A percentile compares a stretch with the other conserved stretches of the same genome.
Conservation (phyloP, 2,329 filamentous ascomycete genomes). For the Polytolypa hystricis region DNA sequence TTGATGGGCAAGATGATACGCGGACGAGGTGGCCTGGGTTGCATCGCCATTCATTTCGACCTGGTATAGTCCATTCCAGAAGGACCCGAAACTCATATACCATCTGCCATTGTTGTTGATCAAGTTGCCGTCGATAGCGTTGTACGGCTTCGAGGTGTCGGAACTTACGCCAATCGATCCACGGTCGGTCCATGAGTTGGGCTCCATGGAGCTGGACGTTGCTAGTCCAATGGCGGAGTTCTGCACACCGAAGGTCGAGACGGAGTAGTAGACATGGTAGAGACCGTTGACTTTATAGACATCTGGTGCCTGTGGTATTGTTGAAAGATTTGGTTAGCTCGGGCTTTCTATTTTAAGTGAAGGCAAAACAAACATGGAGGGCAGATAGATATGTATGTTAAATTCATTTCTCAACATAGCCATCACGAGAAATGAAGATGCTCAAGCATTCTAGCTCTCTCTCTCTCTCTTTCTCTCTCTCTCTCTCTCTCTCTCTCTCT, state of each 20-base stretch:
- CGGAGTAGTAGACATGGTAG: slow-evolving; percentile 57
- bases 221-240: slow-evolving; percentile 51
- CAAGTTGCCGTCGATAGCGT: slow-evolving; percentile 51
- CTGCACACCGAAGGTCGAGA: slow-evolving; percentile 52
- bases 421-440: too few relatives aligned
- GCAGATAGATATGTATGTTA: too few relatives aligned
- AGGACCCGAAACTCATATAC: slow-evolving; percentile 54
- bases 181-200: slow-evolving; percentile 23
- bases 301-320: slow-evolving; percentile 49
- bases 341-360: too few relatives aligned
- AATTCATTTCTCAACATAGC: too few relatives aligned
- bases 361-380: too few relatives aligned
- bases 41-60: slow-evolving; percentile 35
- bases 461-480: too few relatives aligned
- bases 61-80: slow-evolving; percentile 56
- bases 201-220: slow-evolving; percentile 34
- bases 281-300: slow-evolving; percentile 44
- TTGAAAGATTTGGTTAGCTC: too few relatives aligned
- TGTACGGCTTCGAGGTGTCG: slow-evolving; percentile 36
- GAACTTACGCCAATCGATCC: slow-evolving; percentile 27
- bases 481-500: too few relatives aligned
- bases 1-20: slow-evolving; percentile 45
- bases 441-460: too few relatives aligned
- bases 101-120: slow-evolving; percentile 33
- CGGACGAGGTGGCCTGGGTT: slow-evolving; percentile 19